These are phyloP conservation scores for Auricularia sp. DNA, from an alignment of 768 basidiomycete genomes.

Conservation along the genomic window DNA sequence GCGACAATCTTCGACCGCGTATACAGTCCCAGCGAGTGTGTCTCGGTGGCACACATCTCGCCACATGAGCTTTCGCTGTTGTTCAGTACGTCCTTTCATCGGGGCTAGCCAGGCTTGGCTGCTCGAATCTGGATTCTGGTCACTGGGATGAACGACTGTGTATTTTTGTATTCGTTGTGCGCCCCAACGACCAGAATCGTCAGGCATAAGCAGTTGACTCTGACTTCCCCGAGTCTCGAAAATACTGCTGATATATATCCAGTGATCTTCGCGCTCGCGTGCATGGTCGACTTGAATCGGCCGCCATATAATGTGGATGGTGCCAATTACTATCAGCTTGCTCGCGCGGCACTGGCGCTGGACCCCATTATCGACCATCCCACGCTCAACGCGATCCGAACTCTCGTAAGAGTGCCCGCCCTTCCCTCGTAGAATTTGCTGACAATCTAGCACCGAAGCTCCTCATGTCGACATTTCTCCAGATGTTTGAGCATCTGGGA, in stretches of 20 bases:
- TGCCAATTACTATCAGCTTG: background rate
- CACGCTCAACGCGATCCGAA: background rate
- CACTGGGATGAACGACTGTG: too few relatives aligned
- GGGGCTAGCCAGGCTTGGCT: background rate
- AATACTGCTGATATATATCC: constrained; percentile 22
- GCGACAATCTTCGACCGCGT: constrained; percentile 39
- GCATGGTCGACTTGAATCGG: background rate
- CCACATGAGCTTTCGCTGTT: constrained; percentile 38
- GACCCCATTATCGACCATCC: background rate
- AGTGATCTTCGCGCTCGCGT: constrained; percentile 26
- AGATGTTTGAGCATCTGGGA: background rate
- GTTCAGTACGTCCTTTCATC: constrained; percentile 26
- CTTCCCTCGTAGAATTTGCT: too few relatives aligned
- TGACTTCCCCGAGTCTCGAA: too few relatives aligned
- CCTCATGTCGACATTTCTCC: background rate
- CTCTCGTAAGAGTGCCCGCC: background rate
- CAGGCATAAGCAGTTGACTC: background rate
- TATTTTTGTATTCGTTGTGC: too few relatives aligned
- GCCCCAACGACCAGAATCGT: background rate
- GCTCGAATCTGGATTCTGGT: background rate
- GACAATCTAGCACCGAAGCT: background rate
- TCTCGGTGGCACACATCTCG: background rate
- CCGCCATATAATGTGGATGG: background rate
- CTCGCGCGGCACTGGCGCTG: background rate
- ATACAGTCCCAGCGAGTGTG: background rate